Evolutionary conservation across 1,139 yeast genomes (phyloP), one percentile per base, ranked within the genome.

Genomic region (Kodamaea plutei): DNA sequence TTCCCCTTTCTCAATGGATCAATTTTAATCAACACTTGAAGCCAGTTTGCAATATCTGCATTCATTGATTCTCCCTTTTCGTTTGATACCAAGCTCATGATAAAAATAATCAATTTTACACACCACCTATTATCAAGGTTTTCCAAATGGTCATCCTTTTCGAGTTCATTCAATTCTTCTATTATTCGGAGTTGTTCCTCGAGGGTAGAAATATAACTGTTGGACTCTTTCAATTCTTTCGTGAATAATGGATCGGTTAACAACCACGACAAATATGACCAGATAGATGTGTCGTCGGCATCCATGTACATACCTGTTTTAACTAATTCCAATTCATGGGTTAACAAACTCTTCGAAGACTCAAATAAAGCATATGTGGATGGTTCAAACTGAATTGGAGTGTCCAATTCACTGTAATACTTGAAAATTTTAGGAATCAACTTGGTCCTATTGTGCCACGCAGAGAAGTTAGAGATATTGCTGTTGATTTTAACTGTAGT

Each of bases 391-490:
- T 34, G 28, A 3, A 37, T 15, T 4, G 31, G 29, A 4, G 15
- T 25, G 5, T 28, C 20, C 11, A 36, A 29, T 13, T 29, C 18
- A n/a, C 25, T 17, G 23, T 25, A 34, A 17, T 28, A 29, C 2
- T 38, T 31, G 35, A 78, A 66, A 28, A 83, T 55, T 32, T 57
- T 60, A 2, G 81, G 79, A 8, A 88, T 70, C 37, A 89, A 60
- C 39, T 77, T 79, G 6, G 88, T 73, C 39, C 98, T 66, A 52
- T 87, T 85, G 56, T 91, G 96, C 95, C 96, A 89, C 8, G 98
- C 97, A 2, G 95, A 84, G 50, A 83, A 91, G 54, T 91, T 93
- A 30, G 96, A 84, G 35, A 89, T 85, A 56, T 91, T 84, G 35
- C 69, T 72, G 45, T 83, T 84, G 48, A 89, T 85, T 60, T 82